These are phyloP conservation scores for Xylariales sp. DNA, from an alignment of 2,329 filamentous ascomycete genomes.

Conservation along the genomic window DNA sequence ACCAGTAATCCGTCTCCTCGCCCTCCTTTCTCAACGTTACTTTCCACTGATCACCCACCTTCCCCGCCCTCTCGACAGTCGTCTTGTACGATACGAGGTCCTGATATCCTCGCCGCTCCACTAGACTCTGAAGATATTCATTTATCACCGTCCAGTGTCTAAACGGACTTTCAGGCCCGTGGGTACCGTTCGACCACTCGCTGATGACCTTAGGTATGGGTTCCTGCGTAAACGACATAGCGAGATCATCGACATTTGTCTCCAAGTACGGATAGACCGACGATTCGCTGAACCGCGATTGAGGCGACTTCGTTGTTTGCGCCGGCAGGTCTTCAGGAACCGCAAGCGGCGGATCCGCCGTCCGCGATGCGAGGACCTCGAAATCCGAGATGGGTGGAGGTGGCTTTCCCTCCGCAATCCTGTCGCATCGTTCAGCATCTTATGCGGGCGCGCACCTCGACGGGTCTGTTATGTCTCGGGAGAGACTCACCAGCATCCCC, in stretches of 20 bases:
- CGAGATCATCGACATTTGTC: conserved; percentile 55
- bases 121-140: conserved; percentile 47
- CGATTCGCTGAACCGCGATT: conserved; percentile 51
- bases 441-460: background rate
- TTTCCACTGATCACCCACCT: conserved; percentile 45
- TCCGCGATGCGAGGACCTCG: conserved; percentile 40
- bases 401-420: conserved; percentile 35
- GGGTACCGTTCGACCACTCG: conserved; percentile 36
- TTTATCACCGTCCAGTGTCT: conserved; percentile 55
- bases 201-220: conserved; percentile 41
- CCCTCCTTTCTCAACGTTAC: conserved; percentile 42
- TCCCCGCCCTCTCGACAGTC: conserved; percentile 55
- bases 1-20: conserved; percentile 50
- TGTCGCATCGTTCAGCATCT: too few species aligned
- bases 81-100: conserved; percentile 51
- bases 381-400: conserved; percentile 41
- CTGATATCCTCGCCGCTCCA: conserved; percentile 49
- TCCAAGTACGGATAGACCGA: conserved; percentile 60
- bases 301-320: conserved; percentile 33
- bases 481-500: conserved; percentile 53
- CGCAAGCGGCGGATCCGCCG: conserved; percentile 42
- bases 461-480: background rate
- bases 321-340: conserved; percentile 45
- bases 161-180: conserved; percentile 57
- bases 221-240: conserved; percentile 59